Evolutionary conservation across 2,329 filamentous ascomycete genomes (phyloP).

Genomic region (Claviceps sp.): DNA sequence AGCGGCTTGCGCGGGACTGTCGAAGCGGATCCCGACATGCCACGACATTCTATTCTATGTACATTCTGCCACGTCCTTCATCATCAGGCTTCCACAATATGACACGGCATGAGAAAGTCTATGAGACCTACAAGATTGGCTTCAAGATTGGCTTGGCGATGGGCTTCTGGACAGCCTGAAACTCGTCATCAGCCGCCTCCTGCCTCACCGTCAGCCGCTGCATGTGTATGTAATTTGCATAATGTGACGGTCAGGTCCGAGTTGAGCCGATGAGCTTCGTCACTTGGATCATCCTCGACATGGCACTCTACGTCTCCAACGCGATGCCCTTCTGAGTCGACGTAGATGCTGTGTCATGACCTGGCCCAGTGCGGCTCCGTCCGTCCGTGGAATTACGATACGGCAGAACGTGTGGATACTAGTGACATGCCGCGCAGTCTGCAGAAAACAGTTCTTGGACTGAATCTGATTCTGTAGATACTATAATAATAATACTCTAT

Average conservation of each 20-base stretch:
- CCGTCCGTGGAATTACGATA: not conserved
- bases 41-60: not conserved
- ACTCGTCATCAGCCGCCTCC: not conserved
- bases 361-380: not conserved
- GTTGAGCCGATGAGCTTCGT: not conserved
- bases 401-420: too few species aligned
- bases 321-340: not conserved
- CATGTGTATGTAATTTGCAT: not conserved
- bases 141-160: too few species aligned
- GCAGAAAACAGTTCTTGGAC: too few species aligned
- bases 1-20: too few species aligned
- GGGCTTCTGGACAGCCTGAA: too few species aligned
- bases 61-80: too few species aligned
- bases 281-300: too few species aligned
- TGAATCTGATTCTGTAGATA: too few species aligned
- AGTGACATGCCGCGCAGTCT: too few species aligned
- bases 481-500: too few species aligned
- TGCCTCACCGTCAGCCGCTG: not conserved
- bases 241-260: not conserved
- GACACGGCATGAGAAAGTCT: not conserved
- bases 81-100: not conserved
- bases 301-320: not conserved
- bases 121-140: too few species aligned
- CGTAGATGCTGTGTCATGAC: not conserved
- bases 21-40: not conserved